A percentile compares a stretch with the other conserved stretches of the same genome.
Evolutionary conservation across 1,284 basidiomycete genomes (phyloP).

Genomic region (Ustilago crameri): DNA sequence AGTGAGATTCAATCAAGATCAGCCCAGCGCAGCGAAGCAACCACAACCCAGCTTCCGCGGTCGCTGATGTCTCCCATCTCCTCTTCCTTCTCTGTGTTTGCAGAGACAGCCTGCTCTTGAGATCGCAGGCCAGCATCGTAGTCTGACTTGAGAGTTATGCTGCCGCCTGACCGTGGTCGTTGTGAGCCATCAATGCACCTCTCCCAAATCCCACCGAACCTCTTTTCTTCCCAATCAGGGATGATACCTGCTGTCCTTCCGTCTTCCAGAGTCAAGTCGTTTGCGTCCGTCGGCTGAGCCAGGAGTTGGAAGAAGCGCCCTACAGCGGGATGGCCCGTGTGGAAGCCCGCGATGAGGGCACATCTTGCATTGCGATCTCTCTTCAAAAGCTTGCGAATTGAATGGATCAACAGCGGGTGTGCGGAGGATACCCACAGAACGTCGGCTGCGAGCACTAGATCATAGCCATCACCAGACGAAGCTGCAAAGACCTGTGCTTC

Average conservation of each 20-base stretch:
- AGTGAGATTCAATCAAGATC: conserved; percentile 19
- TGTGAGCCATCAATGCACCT: conserved; percentile 40
- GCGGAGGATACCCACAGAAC: conserved; percentile 65
- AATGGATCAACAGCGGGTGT: conserved; percentile 53
- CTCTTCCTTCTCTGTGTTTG: conserved; percentile 24
- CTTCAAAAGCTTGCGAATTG: conserved; percentile 51
- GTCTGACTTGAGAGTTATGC: conserved; percentile 19
- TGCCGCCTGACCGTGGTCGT: conserved; percentile 28
- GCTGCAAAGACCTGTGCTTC: conserved; percentile 13
- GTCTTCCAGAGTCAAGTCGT: conserved; percentile 7
- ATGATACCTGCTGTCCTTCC: conserved; percentile 29
- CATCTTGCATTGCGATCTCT: conserved; percentile 31
- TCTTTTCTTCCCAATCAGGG: conserved; percentile 43
- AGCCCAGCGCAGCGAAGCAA: conserved; percentile 51
- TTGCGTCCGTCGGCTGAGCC: conserved; percentile 6
- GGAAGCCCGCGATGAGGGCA: conserved; percentile 60
- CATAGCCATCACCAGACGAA: conserved; percentile 24
- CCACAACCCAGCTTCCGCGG: conserved; percentile 60
- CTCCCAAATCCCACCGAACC: conserved; percentile 53
- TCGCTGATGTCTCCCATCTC: conserved; percentile 64
- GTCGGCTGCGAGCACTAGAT: conserved; percentile 58
- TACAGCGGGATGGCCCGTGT: conserved; percentile 61
- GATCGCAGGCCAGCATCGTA: conserved; percentile 1
- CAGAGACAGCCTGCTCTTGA: not conserved
- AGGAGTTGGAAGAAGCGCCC: conserved; percentile 52